A percentile compares a stretch with the other conserved stretches of the same genome.
Evolutionary conservation across 495 filamentous ascomycete species (phyloP).

Genomic region (Extremus antarcticus): DNA sequence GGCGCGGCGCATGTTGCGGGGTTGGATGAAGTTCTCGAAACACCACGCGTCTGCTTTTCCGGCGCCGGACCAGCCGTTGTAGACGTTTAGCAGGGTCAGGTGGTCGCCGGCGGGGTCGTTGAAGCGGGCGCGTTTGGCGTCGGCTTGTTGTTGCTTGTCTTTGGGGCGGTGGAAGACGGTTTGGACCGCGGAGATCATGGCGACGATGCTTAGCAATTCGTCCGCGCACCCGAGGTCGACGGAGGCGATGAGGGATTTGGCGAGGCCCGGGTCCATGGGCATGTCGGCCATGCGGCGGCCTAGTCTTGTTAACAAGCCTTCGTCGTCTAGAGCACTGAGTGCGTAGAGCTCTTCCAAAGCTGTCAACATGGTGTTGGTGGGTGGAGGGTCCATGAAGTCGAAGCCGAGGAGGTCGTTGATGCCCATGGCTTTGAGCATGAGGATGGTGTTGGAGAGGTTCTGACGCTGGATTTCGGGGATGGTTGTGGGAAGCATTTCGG

Average conservation of each 20-base stretch:
- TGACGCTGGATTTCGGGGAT: conserved; percentile 96
- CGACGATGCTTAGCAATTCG: conserved; percentile 87
- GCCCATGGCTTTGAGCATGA: conserved; percentile 99
- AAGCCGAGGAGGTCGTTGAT: conserved; percentile 97
- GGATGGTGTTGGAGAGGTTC: conserved; percentile 86
- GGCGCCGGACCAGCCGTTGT: conserved; percentile 83
- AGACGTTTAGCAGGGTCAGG: conserved; percentile 88
- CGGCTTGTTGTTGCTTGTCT: conserved; percentile 90
- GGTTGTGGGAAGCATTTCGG: conserved; percentile 91
- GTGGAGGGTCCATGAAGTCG: conserved; percentile 97
- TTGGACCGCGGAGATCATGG: conserved; percentile 71
- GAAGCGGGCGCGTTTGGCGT: conserved; percentile 96
- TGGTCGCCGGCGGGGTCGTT: conserved; percentile 93
- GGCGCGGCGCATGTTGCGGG: conserved; percentile 70
- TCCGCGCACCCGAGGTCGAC: conserved; percentile 84
- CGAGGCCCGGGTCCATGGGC: conserved; percentile 80
- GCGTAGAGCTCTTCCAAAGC: conserved; percentile 93
- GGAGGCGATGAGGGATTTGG: conserved; percentile 80
- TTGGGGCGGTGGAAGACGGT: conserved; percentile 90
- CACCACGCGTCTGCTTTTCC: conserved; percentile 84
- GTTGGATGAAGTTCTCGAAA: conserved; percentile 96
- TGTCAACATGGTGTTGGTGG: conserved; percentile 94
- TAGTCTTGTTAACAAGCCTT: conserved; percentile 84
- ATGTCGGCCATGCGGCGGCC: conserved; percentile 98
- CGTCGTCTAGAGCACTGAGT: conserved; percentile 83